phyloP scores from a whole-genome alignment of 2,329 filamentous ascomycete species.

The Alternaria sp. region DNA sequence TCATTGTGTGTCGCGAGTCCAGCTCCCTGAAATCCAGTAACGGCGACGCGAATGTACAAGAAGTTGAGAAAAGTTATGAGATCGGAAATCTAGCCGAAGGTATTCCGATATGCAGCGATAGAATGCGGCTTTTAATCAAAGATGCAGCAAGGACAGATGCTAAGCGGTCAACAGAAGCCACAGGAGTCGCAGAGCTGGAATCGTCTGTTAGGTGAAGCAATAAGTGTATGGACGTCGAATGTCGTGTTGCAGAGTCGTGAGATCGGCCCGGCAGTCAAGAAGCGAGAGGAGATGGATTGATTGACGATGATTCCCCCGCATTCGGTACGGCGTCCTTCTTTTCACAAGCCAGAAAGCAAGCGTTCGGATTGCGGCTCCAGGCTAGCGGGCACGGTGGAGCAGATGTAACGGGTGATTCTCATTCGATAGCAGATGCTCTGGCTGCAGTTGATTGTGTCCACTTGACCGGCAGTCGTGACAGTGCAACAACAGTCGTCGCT shows the following conservation, averaged over 20 bases:
- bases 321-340: constrained; percentile 44
- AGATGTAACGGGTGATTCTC: constrained; percentile 36
- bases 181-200: constrained; percentile 14
- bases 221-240: constrained; percentile 31
- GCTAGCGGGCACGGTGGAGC: constrained; percentile 37
- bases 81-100: constrained; percentile 40
- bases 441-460: constrained; percentile 36
- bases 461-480: constrained; percentile 30
- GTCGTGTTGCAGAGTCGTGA: constrained; percentile 41
- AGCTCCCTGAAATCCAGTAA: constrained; percentile 34
- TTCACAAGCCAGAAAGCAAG: constrained; percentile 30
- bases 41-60: constrained; percentile 19
- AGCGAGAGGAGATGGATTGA: constrained; percentile 42
- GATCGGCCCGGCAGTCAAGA: constrained; percentile 46
- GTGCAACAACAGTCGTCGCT: constrained; percentile 1
- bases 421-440: constrained; percentile 35
- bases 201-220: constrained; percentile 28
- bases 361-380: constrained; percentile 37
- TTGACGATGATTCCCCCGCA: constrained; percentile 50
- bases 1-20: constrained; percentile 39
- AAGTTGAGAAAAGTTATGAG: constrained; percentile 30
- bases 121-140: constrained; percentile 30
- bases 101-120: constrained; percentile 41
- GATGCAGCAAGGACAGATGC: constrained; percentile 16
- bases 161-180: constrained; percentile 31